These are phyloP conservation scores for Meyerozyma sp. DNA, from an alignment of 1,139 yeast species.

Conservation along the genomic window DNA sequence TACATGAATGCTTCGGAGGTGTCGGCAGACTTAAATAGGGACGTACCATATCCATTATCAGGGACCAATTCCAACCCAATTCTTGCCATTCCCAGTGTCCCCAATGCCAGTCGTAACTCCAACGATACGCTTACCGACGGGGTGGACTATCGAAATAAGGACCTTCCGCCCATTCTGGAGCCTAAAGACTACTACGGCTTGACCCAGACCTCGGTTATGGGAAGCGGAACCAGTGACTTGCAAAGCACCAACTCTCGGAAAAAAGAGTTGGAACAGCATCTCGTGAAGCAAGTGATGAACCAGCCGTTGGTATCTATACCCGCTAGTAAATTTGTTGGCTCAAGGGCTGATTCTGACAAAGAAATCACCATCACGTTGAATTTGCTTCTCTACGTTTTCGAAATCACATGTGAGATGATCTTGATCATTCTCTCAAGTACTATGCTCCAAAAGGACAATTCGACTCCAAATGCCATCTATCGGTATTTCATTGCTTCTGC, in stretches of 20 bases:
- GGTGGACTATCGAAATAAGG: constrained; percentile 4
- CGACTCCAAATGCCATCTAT: constrained; percentile 22
- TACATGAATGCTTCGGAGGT: constrained; percentile 6
- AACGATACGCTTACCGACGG: not conserved
- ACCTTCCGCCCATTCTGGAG: constrained; percentile 17
- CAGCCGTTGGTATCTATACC: constrained; percentile 21
- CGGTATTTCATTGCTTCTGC: constrained; percentile 37
- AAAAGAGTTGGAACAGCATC: constrained; percentile 23
- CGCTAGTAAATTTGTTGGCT: constrained; percentile 10
- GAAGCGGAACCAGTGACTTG: constrained; percentile 6
- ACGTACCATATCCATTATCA: not conserved
- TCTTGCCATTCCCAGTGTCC: not conserved
- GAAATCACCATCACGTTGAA: constrained; percentile 23
- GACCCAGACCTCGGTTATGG: constrained; percentile 1
- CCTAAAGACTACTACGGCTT: constrained; percentile 10
- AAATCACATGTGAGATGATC: constrained; percentile 28
- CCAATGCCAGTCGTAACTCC: constrained; percentile 3
- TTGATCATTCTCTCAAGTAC: constrained; percentile 27
- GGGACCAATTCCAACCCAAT: not conserved
- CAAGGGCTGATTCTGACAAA: constrained; percentile 12
- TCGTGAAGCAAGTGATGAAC: constrained; percentile 34
- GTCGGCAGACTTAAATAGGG: constrained; percentile 4
- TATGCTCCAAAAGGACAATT: constrained; percentile 19
- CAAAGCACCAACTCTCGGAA: constrained; percentile 20
- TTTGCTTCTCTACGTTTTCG: constrained; percentile 29